Evolutionary conservation across 305 asterid species (phyloP).

Genomic region (Fraxinus floribunda): DNA sequence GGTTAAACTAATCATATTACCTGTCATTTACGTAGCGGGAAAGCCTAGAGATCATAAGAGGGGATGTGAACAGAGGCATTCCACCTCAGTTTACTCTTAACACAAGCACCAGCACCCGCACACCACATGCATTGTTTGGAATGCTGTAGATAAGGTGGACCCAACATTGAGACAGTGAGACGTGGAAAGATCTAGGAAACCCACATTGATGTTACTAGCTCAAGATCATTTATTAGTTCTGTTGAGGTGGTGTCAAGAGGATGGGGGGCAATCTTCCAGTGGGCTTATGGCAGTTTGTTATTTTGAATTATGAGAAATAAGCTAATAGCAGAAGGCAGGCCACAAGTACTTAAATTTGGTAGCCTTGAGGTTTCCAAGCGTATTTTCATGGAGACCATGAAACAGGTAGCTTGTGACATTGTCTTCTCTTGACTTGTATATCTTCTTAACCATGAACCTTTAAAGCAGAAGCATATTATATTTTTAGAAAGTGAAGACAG

Average conservation of each 20-base stretch:
- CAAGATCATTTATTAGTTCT: constrained; percentile 59
- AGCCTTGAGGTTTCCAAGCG: constrained; percentile 34
- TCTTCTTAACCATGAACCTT: constrained; percentile 57
- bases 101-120: not conserved
- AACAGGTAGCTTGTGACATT: constrained; percentile 65
- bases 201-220: constrained; percentile 35
- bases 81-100: not conserved
- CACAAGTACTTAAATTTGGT: constrained; percentile 36
- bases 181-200: constrained; percentile 39
- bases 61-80: not conserved
- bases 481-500: constrained; percentile 39
- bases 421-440: constrained; percentile 55
- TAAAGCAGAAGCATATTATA: constrained; percentile 19
- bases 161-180: constrained; percentile 38
- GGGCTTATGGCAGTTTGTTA: constrained; percentile 40
- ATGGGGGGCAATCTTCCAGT: constrained; percentile 64
- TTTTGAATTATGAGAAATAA: not conserved
- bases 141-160: constrained; percentile 46
- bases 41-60: not conserved
- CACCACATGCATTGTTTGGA: constrained; percentile 26
- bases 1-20: not conserved
- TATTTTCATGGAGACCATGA: constrained; percentile 55
- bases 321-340: constrained; percentile 37
- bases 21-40: not conserved
- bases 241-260: constrained; percentile 56